phyloP scores from a whole-genome alignment of 371 early-diverging fungal species.

The Lichtheimia corymbifera region DNA sequence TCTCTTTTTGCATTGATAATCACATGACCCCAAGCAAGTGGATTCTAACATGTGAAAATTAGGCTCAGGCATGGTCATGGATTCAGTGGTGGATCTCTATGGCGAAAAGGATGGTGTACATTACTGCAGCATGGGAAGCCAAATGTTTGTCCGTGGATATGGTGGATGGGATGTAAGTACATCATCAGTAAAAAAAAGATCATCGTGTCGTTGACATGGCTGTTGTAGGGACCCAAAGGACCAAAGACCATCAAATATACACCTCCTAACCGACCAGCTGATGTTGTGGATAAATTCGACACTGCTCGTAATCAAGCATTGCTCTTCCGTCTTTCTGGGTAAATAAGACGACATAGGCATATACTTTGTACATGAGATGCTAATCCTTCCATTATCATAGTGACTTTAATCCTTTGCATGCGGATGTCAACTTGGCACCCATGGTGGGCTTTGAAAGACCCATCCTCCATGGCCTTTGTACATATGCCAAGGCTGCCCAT shows the following conservation, averaged over 20 bases:
- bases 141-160: constrained; percentile 55
- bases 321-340: constrained; percentile 67
- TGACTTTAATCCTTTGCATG: constrained; percentile 73
- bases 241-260: constrained; percentile 35
- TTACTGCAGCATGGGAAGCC: constrained; percentile 46
- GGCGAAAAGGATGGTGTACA: constrained; percentile 54
- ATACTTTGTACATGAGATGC: neutral
- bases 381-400: constrained; percentile 15
- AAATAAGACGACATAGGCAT: constrained; percentile 4
- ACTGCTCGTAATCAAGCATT: constrained; percentile 60
- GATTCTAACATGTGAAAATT: constrained; percentile 6
- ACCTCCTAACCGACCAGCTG: constrained; percentile 55
- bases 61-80: constrained; percentile 71
- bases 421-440: constrained; percentile 61
- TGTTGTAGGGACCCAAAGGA: constrained; percentile 52
- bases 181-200: neutral
- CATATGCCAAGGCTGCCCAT: constrained; percentile 62
- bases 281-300: constrained; percentile 41
- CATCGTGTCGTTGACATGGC: constrained; percentile 7
- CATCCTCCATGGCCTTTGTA: constrained; percentile 71
- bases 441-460: constrained; percentile 65
- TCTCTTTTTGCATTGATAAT: too few species aligned
- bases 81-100: constrained; percentile 51
- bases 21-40: too few species aligned
- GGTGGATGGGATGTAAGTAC: constrained; percentile 56